Base-by-base conservation (phyloP, 768 basidiomycete species). In the Amyloporia xantha region DNA sequence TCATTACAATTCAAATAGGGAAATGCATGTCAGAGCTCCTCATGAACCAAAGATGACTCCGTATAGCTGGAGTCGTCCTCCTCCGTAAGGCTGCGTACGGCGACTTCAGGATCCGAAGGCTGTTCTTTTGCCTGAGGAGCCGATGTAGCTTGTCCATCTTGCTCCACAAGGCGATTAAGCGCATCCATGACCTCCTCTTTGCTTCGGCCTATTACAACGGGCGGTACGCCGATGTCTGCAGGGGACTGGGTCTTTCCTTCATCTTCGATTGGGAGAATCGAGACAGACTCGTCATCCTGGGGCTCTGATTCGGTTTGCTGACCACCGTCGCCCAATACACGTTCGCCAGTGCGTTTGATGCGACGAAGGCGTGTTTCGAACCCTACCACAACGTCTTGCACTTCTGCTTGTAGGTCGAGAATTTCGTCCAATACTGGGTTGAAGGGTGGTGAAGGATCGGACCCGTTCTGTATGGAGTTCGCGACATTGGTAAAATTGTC, bases 301-400 rank as follows among this genome's bases (percentile, higher is more conserved):
- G 25, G 47, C 11, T 56, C 56, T 12, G 52, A 39, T 10, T 54
- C 54, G 27, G 17, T 40, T 24, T 54, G 49, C 10, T 48, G 53
- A n/a, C 62, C 56, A 47, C 45, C 64, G 47, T 53, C 55, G 36
- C 64, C 68, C 50, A 72, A 69, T 20, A 67, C 60, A 41, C 67
- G 65, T 36, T 67, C 64, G 45, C 71, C 72, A n/a, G 64, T 66
- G 36, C 73, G 66, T 51, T 72, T 74, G 51, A 83, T 63, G 24
- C 68, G 64, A 7, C 71, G 67, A 10, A 86, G 54, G 9, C 78
- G 74, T 6, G 77, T 71, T 43, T 73, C 67, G 62, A 86, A 88
- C 12, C 83, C 85, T 19, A 67, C 57, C 28, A 83, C 71, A 20
- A 86, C 68, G 40, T 84, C 83, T 53, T 81, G 68, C 11, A 87